Base-by-base conservation (phyloP, 106 monocot genomes). In the Dioscorea alata region DNA sequence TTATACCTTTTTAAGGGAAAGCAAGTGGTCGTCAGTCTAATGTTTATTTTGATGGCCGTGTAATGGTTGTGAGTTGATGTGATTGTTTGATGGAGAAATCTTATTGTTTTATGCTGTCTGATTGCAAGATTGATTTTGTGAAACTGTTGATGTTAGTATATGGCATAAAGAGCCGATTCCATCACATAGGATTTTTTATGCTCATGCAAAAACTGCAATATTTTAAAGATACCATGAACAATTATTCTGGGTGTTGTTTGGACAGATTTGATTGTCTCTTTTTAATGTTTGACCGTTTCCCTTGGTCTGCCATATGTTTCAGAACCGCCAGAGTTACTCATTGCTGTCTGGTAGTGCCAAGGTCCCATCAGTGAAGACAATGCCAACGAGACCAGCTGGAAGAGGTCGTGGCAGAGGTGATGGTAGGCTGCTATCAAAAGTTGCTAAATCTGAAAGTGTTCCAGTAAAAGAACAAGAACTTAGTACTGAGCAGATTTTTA, bases 271-370 rank as follows among this genome's bases (percentile, higher is more conserved):
- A 6, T 64, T 4, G 51, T 33, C 5, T 25, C 4, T 42, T 57
- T 25, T 58, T 10, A 23, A 10, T 63, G 28, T 48, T 48, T 63
- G 65, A 13, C 57, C 16, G 23, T n/a, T 9, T 72, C 15, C 12
- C 32, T 31, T n/a, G 42, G 6, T 15, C 56, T 49, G 20, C 63
- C 54, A 16, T 79, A 19, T 65, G 8, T 58, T 25, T 74, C 84
- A 99, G 97, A 99, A 99, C 61, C 97, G 92, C 15, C 86, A 87
- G 61, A 86, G 59, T 70, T 87, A 81, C 61, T 80, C 89, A 67
- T 82, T 81, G 61, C 79, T 92, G 49, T 70, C 87, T 59, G 49
- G 65, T 23, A 78, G 74, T 65, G 24, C 60, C 33, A 92, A 77
- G 73, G 68, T 58, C 71, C 52, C 80, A 60, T 28, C 78, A 22